Conservation (phyloP, 192 early-diverging fungal species). For the Kickxella alabastrina region DNA sequence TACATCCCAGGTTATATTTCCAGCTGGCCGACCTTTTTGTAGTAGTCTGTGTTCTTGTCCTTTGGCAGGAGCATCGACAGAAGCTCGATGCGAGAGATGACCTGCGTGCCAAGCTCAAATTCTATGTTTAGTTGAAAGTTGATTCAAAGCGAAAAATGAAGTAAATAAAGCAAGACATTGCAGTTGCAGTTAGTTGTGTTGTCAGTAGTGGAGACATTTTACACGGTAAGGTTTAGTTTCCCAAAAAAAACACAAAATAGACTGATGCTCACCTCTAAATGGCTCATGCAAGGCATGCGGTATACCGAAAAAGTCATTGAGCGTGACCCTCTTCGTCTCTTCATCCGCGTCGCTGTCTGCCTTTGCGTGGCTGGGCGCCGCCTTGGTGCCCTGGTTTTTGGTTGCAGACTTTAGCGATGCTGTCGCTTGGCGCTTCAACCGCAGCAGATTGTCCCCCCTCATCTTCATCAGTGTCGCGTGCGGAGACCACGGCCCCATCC, state of each 20-base stretch:
- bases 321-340: not conserved
- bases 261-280: constrained; percentile 7
- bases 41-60: constrained; percentile 3
- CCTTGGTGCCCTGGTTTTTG: not conserved
- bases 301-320: constrained; percentile 13
- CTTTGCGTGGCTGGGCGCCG: not conserved
- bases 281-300: constrained; percentile 1
- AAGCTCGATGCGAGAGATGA: not conserved
- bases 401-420: constrained; percentile 6
- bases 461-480: constrained; percentile 12
- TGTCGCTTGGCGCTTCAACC: constrained; percentile 9
- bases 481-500: constrained; percentile 3
- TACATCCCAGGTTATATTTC: not conserved
- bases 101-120: constrained; percentile 2
- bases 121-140: not conserved
- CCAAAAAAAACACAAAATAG: no score
- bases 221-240: no score
- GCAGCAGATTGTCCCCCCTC: constrained; percentile 3
- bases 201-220: no score
- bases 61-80: constrained; percentile 5
- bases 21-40: not conserved
- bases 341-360: not conserved
- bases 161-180: not conserved
- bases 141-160: not conserved
- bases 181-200: no score